Evolutionary conservation across 1,139 yeast genomes (phyloP).

Genomic region (Ashbya aceris): DNA sequence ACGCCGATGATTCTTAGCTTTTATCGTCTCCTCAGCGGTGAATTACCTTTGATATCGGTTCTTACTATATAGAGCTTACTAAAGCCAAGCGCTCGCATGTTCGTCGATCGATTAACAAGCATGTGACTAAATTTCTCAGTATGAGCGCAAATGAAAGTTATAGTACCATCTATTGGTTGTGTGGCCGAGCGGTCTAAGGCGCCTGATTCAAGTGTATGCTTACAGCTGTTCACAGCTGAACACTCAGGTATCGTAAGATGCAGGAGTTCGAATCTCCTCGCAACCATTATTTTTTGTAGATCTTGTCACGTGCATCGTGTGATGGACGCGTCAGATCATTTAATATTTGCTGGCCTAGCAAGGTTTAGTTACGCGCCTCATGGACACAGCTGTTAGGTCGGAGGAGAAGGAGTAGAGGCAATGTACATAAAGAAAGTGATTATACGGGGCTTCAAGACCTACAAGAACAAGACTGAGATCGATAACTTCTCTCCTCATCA

Average conservation of each 20-base stretch:
- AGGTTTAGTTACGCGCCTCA: too few species aligned
- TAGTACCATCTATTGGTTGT: slow-evolving; percentile 12
- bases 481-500: slow-evolving; percentile 72
- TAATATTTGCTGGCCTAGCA: background rate
- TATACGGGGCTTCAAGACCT: slow-evolving; percentile 92
- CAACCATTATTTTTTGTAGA: slow-evolving; percentile 18
- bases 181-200: slow-evolving; percentile 28
- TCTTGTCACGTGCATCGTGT: background rate
- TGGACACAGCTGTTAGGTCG: too few species aligned
- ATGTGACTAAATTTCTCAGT: too few species aligned
- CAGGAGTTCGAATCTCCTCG: slow-evolving; percentile 28
- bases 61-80: too few species aligned
- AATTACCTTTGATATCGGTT: too few species aligned
- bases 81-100: too few species aligned
- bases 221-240: slow-evolving; percentile 11
- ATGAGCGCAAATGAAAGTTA: too few species aligned
- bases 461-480: slow-evolving; percentile 72
- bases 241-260: slow-evolving; percentile 28
- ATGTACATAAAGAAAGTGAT: slow-evolving; percentile 44
- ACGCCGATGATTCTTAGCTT: too few species aligned
- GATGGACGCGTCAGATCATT: background rate
- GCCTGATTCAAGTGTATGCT: slow-evolving; percentile 22
- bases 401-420: background rate
- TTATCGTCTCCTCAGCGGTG: too few species aligned
- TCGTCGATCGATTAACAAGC: too few species aligned